Percentiles rank a stretch among this genome's conserved stretches.
Conservation (phyloP, 139 green algal genomes). For the Haematococcus sp. region DNA sequence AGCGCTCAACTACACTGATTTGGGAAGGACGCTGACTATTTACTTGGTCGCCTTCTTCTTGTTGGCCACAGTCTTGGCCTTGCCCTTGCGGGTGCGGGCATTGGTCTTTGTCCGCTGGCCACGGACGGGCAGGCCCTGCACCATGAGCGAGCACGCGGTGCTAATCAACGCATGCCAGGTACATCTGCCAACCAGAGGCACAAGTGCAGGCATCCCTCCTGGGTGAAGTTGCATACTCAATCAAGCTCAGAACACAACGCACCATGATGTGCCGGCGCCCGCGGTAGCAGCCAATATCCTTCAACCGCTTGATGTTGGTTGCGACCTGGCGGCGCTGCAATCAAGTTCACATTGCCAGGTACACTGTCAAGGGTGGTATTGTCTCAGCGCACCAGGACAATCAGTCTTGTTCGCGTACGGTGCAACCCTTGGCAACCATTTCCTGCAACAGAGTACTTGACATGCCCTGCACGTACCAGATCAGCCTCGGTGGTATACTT, state of each 20-base stretch:
- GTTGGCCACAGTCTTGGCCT: conserved; percentile 72
- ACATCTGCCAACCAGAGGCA: not conserved
- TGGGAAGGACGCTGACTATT: not conserved
- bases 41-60: conserved; percentile 34
- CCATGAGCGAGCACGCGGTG: not conserved
- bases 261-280: conserved; percentile 89
- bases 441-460: no score
- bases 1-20: no score
- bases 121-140: conserved; percentile 81
- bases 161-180: not conserved
- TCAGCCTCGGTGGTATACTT: conserved; percentile 90
- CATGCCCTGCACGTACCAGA: conserved; percentile 52
- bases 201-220: not conserved
- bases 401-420: not conserved
- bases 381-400: not conserved
- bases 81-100: conserved; percentile 89
- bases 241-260: not conserved
- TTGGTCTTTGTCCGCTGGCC: conserved; percentile 98
- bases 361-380: not conserved
- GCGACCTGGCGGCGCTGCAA: conserved; percentile 74
- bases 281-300: conserved; percentile 97
- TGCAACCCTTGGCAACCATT: conserved; percentile 9
- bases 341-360: not conserved
- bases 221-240: no score
- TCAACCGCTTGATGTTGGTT: conserved; percentile 97